These are phyloP conservation scores for Psilocybe mexicana DNA, from an alignment of 1,284 basidiomycete species.

Conservation along the genomic window DNA sequence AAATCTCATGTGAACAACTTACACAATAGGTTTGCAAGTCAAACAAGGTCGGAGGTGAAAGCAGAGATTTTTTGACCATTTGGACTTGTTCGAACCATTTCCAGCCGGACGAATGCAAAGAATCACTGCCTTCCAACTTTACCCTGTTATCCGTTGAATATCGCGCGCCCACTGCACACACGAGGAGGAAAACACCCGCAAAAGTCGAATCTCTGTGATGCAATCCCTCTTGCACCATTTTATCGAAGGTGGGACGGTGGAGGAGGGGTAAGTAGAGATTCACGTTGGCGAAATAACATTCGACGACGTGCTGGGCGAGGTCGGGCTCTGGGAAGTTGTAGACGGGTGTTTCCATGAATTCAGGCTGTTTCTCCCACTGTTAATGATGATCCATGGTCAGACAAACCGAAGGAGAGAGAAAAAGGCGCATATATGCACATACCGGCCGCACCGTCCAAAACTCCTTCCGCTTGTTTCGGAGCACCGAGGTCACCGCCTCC, in stretches of 20 bases:
- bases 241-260: constrained; percentile 75
- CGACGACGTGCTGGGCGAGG: constrained; percentile 59
- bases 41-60: constrained; percentile 36
- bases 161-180: constrained; percentile 77
- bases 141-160: constrained; percentile 71
- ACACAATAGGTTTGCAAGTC: constrained; percentile 46
- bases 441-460: constrained; percentile 44
- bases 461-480: constrained; percentile 34
- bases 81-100: constrained; percentile 72
- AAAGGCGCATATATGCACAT: constrained; percentile 18
- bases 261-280: constrained; percentile 74
- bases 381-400: not conserved
- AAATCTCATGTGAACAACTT: constrained; percentile 22
- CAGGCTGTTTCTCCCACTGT: constrained; percentile 43
- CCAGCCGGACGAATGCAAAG: constrained; percentile 68
- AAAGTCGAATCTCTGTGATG: constrained; percentile 65
- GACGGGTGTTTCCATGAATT: constrained; percentile 30
- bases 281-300: constrained; percentile 66
- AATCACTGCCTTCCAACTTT: constrained; percentile 42
- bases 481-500: constrained; percentile 4
- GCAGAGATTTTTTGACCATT: constrained; percentile 31
- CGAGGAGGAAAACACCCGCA: constrained; percentile 68
- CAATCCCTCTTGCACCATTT: constrained; percentile 52
- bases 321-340: constrained; percentile 61
- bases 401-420: not conserved